Conservation (phyloP, 2,329 filamentous ascomycete genomes). For the Orbilia quercus region DNA sequence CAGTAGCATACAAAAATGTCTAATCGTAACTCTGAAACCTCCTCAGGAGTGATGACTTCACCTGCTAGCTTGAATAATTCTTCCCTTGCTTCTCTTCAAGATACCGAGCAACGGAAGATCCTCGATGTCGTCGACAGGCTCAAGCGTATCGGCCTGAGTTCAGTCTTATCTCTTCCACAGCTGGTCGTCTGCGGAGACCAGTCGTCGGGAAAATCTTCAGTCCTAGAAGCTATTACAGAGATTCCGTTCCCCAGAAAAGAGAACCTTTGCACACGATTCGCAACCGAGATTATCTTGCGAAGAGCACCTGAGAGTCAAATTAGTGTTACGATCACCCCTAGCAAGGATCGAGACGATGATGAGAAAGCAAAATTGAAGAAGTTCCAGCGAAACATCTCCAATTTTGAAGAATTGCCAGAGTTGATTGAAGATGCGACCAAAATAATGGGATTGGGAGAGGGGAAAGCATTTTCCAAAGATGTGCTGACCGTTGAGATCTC, state of each 20-base stretch:
- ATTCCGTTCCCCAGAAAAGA: slow-evolving; percentile 71
- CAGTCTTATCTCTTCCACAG: slow-evolving; percentile 67
- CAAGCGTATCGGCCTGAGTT: slow-evolving; percentile 66
- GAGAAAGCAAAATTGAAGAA: slow-evolving; percentile 61
- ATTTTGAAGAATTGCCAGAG: slow-evolving; percentile 64
- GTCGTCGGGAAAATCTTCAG: slow-evolving; percentile 72
- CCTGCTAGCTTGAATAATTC: slow-evolving; percentile 58
- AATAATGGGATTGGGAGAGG: slow-evolving; percentile 66
- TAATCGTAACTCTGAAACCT: no score
- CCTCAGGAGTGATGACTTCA: no score
- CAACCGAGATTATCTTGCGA: slow-evolving; percentile 71
- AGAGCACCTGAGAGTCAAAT: slow-evolving; percentile 62
- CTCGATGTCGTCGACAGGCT: slow-evolving; percentile 69
- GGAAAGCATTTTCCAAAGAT: slow-evolving; percentile 64
- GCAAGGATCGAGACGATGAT: slow-evolving; percentile 56
- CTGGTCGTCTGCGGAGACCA: slow-evolving; percentile 72
- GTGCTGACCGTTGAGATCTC: slow-evolving; percentile 66
- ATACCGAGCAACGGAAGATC: slow-evolving; percentile 65
- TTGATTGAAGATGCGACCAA: slow-evolving; percentile 69
- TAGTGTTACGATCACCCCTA: slow-evolving; percentile 65
- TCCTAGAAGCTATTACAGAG: slow-evolving; percentile 72
- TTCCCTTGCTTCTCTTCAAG: slow-evolving; percentile 65
- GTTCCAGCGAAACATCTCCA: slow-evolving; percentile 62
- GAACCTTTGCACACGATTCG: slow-evolving; percentile 71
- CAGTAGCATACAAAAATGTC: no score